phyloP scores from a whole-genome alignment of 352 stramenopile species.

The Pythium dissotocum region DNA sequence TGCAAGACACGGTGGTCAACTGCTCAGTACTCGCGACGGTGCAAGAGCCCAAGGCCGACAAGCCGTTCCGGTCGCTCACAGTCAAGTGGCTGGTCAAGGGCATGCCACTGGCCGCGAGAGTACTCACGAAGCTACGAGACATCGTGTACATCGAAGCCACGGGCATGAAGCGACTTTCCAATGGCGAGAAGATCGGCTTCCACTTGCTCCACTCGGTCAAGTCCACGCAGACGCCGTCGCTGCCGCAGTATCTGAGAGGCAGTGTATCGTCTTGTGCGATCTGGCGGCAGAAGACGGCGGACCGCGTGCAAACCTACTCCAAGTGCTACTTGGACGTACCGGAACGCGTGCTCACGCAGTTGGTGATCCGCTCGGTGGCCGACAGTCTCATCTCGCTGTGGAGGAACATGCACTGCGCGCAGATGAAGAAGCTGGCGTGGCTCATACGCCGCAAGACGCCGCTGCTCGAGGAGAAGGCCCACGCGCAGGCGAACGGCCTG shows the following conservation, averaged over 20 bases:
- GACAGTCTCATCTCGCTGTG: constrained; percentile 41
- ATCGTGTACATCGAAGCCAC: constrained; percentile 64
- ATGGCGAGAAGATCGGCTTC: constrained; percentile 56
- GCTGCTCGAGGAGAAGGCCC: constrained; percentile 9
- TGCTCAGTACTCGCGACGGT: constrained; percentile 55
- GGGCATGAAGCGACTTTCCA: constrained; percentile 41
- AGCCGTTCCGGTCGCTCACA: constrained; percentile 61
- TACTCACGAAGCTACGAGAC: constrained; percentile 48
- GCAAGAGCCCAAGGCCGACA: constrained; percentile 34
- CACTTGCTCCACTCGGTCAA: constrained; percentile 67
- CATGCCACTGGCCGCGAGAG: constrained; percentile 43
- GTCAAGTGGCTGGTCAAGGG: constrained; percentile 68
- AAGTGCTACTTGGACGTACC: constrained; percentile 49
- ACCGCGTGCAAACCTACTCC: constrained; percentile 34
- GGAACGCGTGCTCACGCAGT: constrained; percentile 36
- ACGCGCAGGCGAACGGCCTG: neutral
- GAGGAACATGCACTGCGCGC: constrained; percentile 49
- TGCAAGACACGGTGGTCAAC: constrained; percentile 45
- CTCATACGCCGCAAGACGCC: constrained; percentile 29
- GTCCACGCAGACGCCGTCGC: constrained; percentile 47
- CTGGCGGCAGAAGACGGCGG: constrained; percentile 39
- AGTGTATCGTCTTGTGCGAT: constrained; percentile 58
- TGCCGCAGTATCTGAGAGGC: constrained; percentile 37
- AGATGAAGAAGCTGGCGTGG: constrained; percentile 77
- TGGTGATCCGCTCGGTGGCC: constrained; percentile 45